phyloP scores from a whole-genome alignment of 495 filamentous ascomycete genomes.

The Friedmanniomyces simplex region DNA sequence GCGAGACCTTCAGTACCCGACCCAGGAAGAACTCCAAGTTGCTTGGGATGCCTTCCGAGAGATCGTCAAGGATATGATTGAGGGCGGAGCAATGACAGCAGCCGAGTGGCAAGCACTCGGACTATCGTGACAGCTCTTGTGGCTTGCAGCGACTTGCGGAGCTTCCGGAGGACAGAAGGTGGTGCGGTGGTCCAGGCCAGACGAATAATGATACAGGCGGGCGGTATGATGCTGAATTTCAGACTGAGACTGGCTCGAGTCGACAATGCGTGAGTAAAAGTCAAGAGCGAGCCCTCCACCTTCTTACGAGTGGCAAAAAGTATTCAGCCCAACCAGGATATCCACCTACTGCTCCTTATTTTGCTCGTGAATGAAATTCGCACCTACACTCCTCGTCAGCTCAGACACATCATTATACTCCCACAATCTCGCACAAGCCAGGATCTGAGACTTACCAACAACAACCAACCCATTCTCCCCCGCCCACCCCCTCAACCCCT shows the following conservation, averaged over 20 bases:
- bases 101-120: background rate
- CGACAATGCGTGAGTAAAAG: too few species aligned
- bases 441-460: conserved; percentile 42
- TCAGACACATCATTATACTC: too few species aligned
- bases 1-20: background rate
- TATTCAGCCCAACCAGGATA: too few species aligned
- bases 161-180: too few species aligned
- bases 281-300: background rate
- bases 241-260: too few species aligned
- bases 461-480: conserved; percentile 47
- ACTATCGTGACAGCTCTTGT: background rate
- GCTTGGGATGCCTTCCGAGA: background rate
- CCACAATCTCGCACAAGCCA: too few species aligned
- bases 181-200: too few species aligned
- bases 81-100: background rate
- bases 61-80: background rate
- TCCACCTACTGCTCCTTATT: conserved; percentile 53
- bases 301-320: background rate
- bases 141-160: too few species aligned
- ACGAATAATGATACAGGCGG: too few species aligned
- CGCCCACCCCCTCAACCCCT: conserved; percentile 55
- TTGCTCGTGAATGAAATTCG: conserved; percentile 56
- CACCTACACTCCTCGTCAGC: conserved; percentile 33
- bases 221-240: too few species aligned
- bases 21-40: background rate